These are phyloP conservation scores for Saccharomyces hybrid DNA, from an alignment of 1,139 yeast species.

Conservation along the genomic window DNA sequence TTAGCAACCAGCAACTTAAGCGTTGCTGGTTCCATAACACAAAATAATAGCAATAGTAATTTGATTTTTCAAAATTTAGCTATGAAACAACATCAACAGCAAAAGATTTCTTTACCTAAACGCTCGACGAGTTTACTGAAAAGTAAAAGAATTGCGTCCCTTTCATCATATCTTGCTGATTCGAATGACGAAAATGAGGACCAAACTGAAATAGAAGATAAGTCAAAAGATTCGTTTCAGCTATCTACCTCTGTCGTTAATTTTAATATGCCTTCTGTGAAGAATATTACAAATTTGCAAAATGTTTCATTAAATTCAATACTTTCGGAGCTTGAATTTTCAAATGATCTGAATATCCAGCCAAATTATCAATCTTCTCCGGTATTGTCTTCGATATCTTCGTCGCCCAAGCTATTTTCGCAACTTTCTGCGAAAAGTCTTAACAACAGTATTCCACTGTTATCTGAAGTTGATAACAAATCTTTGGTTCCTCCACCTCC, in stretches of 20 bases:
- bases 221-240: conserved; percentile 2
- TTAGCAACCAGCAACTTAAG: background rate
- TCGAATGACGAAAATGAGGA: conserved; percentile 1
- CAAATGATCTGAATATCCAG: background rate
- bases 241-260: background rate
- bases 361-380: background rate
- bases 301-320: background rate
- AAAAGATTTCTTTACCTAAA: background rate
- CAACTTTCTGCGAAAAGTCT: background rate
- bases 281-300: background rate
- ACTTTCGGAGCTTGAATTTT: conserved; percentile 1
- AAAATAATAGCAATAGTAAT: background rate
- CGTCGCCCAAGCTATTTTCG: background rate
- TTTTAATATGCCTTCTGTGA: background rate
- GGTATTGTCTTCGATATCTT: background rate
- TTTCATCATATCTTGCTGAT: conserved; percentile 7
- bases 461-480: background rate
- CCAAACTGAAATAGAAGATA: background rate
- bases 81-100: background rate
- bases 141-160: conserved; percentile 12
- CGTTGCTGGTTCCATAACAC: background rate
- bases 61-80: background rate
- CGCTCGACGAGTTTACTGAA: conserved; percentile 7
- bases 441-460: background rate
- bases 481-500: conserved; percentile 11